Base-by-base conservation (phyloP, 2,329 filamentous ascomycete species). In the Diaporthe citriasiana region DNA sequence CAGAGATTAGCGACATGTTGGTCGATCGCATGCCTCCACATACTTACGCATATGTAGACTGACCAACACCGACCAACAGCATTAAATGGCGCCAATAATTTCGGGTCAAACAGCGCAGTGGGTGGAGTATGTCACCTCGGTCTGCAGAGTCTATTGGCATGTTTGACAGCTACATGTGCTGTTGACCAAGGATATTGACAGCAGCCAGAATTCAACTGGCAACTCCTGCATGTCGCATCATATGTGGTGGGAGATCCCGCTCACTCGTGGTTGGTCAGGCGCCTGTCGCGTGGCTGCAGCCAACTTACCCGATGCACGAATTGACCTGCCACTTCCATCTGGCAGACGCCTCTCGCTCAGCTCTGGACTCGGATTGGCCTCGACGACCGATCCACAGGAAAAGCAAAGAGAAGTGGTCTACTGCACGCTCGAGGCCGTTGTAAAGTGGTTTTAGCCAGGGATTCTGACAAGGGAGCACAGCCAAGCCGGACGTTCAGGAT, bases 231-330 rank as follows among this genome's bases (percentile, higher is more conserved):
- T 45, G 15, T 19, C 59, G 59, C 59, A 63, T 47, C 59, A 15
- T 35, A 40, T 51, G 63, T n/a, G 7, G 63, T 66, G 47, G 63
- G 45, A 51, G 63, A 66, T 66, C 22, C 63, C 63, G 47, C 7
- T 4, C 30, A 13, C 2, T 30, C 33, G 47, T 51, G 47, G 63
- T 68, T 68, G 63, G 63, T 19, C 63, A 68, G 47, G 40, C 7
- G 22, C 63, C 63, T 68, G 63, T 68, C 45, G 63, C 47, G 63
- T 68, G 40, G 33, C 63, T 68, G 63, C 63, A 68, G 63, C 47
- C 47, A 68, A 40, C 63, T 53, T 68, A 68, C 45, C 63, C 63
- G 63, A 51, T 22, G 63, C 63, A 38, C 33, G 33, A 13, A 53
- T 53, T 53, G 4, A 40, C n/a, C 63, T 68, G 63, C 63, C 63